Conservation (phyloP, 2,329 filamentous ascomycete genomes). For the Curvularia spicifera region DNA sequence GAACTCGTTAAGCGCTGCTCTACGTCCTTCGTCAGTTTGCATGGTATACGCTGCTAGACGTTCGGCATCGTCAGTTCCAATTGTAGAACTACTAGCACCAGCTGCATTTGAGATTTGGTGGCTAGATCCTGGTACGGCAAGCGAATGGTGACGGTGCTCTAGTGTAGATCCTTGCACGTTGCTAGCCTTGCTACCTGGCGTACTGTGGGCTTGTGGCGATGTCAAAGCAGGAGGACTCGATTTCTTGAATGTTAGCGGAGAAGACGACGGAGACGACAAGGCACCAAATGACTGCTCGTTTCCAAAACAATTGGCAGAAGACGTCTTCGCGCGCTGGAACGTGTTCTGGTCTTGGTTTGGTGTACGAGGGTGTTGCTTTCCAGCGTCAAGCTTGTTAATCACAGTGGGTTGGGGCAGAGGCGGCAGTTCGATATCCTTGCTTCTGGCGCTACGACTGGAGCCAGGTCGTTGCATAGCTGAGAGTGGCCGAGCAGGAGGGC, state of each 20-base stretch:
- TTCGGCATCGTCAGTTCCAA: slow-evolving; percentile 8
- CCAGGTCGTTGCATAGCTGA: slow-evolving; percentile 26
- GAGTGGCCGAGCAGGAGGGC: slow-evolving; percentile 44
- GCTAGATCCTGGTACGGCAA: slow-evolving; percentile 11
- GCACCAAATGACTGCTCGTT: slow-evolving; percentile 13
- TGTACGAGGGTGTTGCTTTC: slow-evolving; percentile 13
- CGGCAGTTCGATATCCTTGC: slow-evolving; percentile 37
- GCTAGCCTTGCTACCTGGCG: slow-evolving; percentile 14
- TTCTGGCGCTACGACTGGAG: slow-evolving; percentile 24
- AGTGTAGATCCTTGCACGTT: slow-evolving; percentile 6
- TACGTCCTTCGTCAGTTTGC: slow-evolving; percentile 51
- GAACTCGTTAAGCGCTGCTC: slow-evolving; percentile 56
- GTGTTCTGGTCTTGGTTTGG: slow-evolving; percentile 14
- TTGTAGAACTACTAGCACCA: not conserved
- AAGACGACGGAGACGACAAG: slow-evolving; percentile 19
- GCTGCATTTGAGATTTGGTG: not conserved
- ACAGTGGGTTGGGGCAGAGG: slow-evolving; percentile 48
- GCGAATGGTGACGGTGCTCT: not conserved
- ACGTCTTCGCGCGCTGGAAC: slow-evolving; percentile 1
- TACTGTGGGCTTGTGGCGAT: slow-evolving; percentile 31
- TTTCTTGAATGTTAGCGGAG: slow-evolving; percentile 15
- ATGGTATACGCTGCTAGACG: slow-evolving; percentile 45
- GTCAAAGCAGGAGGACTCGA: slow-evolving; percentile 19
- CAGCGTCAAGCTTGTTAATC: slow-evolving; percentile 16
- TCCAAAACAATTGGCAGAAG: slow-evolving; percentile 11